Conservation (phyloP, 331 rosid species). For the Cydonia oblonga region DNA sequence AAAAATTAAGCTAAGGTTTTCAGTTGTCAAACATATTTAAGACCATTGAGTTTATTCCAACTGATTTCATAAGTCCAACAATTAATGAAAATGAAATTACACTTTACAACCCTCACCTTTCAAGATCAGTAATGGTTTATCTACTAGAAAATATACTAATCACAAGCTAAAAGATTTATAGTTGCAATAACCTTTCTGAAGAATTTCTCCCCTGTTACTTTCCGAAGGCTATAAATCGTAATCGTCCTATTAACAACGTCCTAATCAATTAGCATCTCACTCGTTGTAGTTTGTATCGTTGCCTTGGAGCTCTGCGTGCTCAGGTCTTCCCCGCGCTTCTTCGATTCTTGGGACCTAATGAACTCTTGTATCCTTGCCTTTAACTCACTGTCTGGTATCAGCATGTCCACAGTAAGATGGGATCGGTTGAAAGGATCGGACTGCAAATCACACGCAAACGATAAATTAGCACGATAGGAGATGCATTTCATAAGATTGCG, state of each 20-base stretch:
- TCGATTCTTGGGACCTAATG: slow-evolving; percentile 54
- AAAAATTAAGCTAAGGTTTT: no score
- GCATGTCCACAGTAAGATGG: slow-evolving; percentile 80
- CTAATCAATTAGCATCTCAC: slow-evolving; percentile 78
- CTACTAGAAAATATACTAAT: neutral
- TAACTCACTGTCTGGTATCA: slow-evolving; percentile 61
- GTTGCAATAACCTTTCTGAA: neutral
- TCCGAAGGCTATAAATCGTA: neutral
- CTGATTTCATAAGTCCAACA: neutral
- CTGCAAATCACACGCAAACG: slow-evolving; percentile 34
- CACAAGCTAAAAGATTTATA: neutral
- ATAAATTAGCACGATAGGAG: slow-evolving; percentile 2
- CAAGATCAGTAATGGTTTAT: neutral
- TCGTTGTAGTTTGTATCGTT: slow-evolving; percentile 63
- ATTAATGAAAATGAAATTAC: neutral
- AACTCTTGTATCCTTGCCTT: slow-evolving; percentile 74
- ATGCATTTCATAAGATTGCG: no score
- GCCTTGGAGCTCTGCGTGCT: slow-evolving; percentile 46
- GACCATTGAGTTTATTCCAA: neutral
- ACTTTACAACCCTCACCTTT: neutral
- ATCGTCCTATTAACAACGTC: neutral
- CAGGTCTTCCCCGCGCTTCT: slow-evolving; percentile 40
- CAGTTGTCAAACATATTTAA: no score
- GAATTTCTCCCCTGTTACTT: no score
- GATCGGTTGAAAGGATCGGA: slow-evolving; percentile 95